Conservation (phyloP, 768 basidiomycete genomes). For the Crassisporium funariophilum region DNA sequence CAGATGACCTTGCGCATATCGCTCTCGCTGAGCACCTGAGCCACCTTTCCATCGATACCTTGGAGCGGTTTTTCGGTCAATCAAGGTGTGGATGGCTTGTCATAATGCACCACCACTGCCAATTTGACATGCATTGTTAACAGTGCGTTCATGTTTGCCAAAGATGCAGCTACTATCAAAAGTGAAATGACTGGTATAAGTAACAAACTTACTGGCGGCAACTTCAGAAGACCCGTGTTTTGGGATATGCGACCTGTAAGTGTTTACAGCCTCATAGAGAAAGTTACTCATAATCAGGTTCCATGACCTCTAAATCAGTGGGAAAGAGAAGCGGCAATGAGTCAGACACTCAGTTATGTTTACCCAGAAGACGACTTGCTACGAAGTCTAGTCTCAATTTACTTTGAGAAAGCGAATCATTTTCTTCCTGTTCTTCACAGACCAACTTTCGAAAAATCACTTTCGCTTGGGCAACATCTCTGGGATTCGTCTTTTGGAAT, state of each 20-base stretch:
- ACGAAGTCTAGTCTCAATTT: conserved; percentile 51
- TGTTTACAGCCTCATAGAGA: not conserved
- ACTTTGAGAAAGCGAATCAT: conserved; percentile 56
- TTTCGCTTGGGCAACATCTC: conserved; percentile 49
- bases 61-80: conserved; percentile 44
- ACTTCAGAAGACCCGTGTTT: conserved; percentile 26
- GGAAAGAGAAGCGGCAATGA: conserved; percentile 31
- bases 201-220: conserved; percentile 11
- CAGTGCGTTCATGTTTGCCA: conserved; percentile 45
- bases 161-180: conserved; percentile 44
- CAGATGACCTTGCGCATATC: conserved; percentile 35
- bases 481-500: conserved; percentile 53
- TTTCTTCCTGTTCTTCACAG: conserved; percentile 67
- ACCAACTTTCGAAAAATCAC: conserved; percentile 57
- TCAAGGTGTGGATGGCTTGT: conserved; percentile 29
- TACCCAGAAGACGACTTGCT: conserved; percentile 57
- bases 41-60: conserved; percentile 28
- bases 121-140: not conserved
- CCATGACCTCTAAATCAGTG: conserved; percentile 31
- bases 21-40: conserved; percentile 34
- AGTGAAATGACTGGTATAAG: conserved; percentile 35
- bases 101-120: not conserved
- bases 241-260: conserved; percentile 34
- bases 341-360: conserved; percentile 32
- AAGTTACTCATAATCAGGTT: not conserved